Evolutionary conservation across 2,329 filamentous ascomycete species (phyloP), one percentile per base, ranked within the genome.

Genomic region (Cladobotryum mycophilum): DNA sequence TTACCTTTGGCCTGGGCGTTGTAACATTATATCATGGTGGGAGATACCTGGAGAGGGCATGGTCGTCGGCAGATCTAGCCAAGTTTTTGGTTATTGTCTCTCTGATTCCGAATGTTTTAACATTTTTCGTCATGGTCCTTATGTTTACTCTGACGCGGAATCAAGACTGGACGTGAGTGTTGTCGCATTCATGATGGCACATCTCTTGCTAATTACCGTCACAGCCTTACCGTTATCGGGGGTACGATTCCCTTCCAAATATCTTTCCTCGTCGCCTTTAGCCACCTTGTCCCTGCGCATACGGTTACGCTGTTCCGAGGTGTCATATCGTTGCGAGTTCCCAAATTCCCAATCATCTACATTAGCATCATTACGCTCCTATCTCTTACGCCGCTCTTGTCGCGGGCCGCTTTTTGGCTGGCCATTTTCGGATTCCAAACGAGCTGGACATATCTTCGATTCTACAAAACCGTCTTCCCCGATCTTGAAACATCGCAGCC

Each of bases 231-330:
- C 42, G 85, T 88, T 56, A 88, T 97, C 64, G 88, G 88, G 60
- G 93, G 93, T 60, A 91, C 90, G 49, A 85, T 96, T 56, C 84
- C 91, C 14, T 76, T 96, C 52, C 92, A 96, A 69, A 90, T 93
- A 43, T 85, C 88, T 55, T 97, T 97, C 73, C 86, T 99, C 55
- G 89, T 97, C 61, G 89, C 92, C 49, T 96, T 97, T 72, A 97
- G 95, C 72, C 93, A 99, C 70, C 88, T 99, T 45, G 87, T 97
- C 35, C 93, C 93, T 18, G 91, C 96, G 55, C 93, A 99, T 69
- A 99, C 93, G 11, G 92, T 97, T 48, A 93, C 92, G 4, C 81
- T 99, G 52, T 92, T 96, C 73, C 86, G 87, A 57, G 90, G 90
- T 56, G 74, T 96, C 54, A 67, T 97, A 53, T 95, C 93, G 53